phyloP scores from a whole-genome alignment of 345 rosid species.

The Eucalyptus shirleyi region DNA sequence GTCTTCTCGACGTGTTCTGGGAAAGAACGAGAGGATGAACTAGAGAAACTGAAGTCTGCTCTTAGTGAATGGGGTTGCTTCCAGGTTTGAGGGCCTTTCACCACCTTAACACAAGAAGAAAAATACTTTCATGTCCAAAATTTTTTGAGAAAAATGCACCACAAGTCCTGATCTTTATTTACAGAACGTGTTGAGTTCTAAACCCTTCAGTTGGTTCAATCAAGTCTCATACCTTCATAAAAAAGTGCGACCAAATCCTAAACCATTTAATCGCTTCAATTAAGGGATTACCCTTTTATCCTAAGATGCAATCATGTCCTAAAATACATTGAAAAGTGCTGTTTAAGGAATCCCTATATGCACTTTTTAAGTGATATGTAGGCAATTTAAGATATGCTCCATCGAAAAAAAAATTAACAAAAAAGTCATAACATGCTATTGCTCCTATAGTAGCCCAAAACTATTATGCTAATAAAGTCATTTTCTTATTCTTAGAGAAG shows the following conservation, averaged over 20 bases:
- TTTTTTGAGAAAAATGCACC: neutral
- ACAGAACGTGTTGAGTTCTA: neutral
- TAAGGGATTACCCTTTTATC: neutral
- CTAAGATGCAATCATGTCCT: too few species aligned
- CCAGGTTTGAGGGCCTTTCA: neutral
- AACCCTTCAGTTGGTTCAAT: neutral
- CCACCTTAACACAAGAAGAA: neutral
- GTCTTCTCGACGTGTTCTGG: neutral
- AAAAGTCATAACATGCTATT: too few species aligned
- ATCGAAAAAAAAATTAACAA: neutral
- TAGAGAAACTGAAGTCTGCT: slow-evolving; percentile 11
- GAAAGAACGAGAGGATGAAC: neutral
- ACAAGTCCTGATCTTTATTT: neutral
- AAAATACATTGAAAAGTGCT: neutral
- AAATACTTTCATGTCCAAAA: neutral
- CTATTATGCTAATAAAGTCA: too few species aligned
- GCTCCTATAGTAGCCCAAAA: too few species aligned
- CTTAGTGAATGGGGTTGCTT: slow-evolving; percentile 24
- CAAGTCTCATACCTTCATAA: neutral
- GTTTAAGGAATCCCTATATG: neutral
- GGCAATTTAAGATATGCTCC: neutral
- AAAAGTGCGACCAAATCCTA: neutral
- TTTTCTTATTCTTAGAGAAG: neutral
- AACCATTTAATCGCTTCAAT: neutral
- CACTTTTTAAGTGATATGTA: neutral